Evolutionary conservation across 1,139 yeast species (phyloP).

Genomic region (Hansenula sp.): DNA sequence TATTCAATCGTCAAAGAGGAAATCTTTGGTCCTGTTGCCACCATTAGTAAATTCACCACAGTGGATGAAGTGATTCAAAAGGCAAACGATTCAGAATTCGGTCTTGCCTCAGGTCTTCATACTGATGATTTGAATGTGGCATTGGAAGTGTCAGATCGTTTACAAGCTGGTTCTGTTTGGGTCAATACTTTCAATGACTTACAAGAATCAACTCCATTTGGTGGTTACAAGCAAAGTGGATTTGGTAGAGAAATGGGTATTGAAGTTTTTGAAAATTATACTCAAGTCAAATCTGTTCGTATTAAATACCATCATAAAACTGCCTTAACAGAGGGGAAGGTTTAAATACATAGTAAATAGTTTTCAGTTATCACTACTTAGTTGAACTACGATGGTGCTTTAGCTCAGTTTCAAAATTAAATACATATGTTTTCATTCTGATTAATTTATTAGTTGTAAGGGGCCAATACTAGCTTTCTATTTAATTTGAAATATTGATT

Average conservation of each 20-base stretch:
- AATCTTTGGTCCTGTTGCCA: conserved; percentile 80
- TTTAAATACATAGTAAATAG: too few species aligned
- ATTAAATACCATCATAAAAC: conserved; percentile 15
- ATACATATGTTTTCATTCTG: too few species aligned
- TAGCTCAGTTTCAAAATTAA: too few species aligned
- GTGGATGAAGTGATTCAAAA: conserved; percentile 60
- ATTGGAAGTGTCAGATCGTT: conserved; percentile 54
- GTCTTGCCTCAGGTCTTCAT: conserved; percentile 81
- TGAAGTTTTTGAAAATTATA: conserved; percentile 74
- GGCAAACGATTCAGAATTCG: conserved; percentile 71
- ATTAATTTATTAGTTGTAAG: too few species aligned
- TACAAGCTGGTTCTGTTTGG: conserved; percentile 79
- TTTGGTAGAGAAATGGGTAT: conserved; percentile 23
- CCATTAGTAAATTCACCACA: conserved; percentile 64
- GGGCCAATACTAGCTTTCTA: not conserved
- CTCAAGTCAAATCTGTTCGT: conserved; percentile 74
- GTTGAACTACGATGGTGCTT: not conserved
- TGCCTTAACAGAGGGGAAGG: not conserved
- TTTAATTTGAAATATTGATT: not conserved
- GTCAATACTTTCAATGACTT: conserved; percentile 73
- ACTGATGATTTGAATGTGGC: conserved; percentile 56
- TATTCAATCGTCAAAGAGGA: conserved; percentile 72
- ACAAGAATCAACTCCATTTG: conserved; percentile 70
- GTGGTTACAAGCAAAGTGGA: conserved; percentile 87
- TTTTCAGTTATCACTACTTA: too few species aligned